Evolutionary conservation across 2,329 filamentous ascomycete genomes (phyloP).

Genomic region (Ramularia endophylla): DNA sequence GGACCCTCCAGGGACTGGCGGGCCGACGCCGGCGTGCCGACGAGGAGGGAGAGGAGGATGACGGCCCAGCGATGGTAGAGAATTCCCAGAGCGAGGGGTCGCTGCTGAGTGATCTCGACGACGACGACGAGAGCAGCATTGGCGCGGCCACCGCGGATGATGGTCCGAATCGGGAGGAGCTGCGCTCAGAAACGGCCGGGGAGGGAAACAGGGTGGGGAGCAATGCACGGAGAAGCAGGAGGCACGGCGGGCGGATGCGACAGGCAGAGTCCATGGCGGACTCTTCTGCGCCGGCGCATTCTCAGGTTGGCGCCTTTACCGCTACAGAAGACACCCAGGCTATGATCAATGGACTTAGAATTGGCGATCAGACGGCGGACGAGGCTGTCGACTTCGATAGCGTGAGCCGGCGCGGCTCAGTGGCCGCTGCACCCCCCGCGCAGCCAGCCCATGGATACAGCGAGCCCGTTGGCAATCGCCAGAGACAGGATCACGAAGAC

Average conservation of each 20-base stretch:
- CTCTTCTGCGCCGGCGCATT: conserved; percentile 13
- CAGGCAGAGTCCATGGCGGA: conserved; percentile 28
- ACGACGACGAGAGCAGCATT: conserved; percentile 44
- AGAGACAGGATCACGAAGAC: conserved; percentile 82
- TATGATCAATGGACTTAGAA: conserved; percentile 55
- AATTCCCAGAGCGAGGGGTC: conserved; percentile 61
- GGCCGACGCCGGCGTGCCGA: conserved; percentile 62
- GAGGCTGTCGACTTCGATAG: conserved; percentile 49
- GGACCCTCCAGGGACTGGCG: conserved; percentile 57
- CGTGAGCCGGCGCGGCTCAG: conserved; percentile 35
- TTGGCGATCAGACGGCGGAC: conserved; percentile 36
- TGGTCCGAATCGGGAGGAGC: conserved; percentile 20
- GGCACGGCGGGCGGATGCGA: conserved; percentile 22
- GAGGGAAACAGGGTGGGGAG: conserved; percentile 22
- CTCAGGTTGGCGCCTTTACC: conserved; percentile 30
- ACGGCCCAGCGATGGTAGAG: conserved; percentile 48
- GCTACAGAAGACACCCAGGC: conserved; percentile 52
- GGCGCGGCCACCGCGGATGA: conserved; percentile 21
- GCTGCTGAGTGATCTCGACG: conserved; percentile 50
- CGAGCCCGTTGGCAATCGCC: conserved; percentile 58
- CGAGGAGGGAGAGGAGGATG: conserved; percentile 65
- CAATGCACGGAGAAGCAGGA: conserved; percentile 29
- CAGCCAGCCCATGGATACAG: conserved; percentile 24
- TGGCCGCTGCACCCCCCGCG: conserved; percentile 26
- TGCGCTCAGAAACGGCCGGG: conserved; percentile 21